Percentiles rank a stretch among this genome's conserved stretches.
Evolutionary conservation across 441 rosid species (phyloP).

Genomic region (Eruca vesicaria): DNA sequence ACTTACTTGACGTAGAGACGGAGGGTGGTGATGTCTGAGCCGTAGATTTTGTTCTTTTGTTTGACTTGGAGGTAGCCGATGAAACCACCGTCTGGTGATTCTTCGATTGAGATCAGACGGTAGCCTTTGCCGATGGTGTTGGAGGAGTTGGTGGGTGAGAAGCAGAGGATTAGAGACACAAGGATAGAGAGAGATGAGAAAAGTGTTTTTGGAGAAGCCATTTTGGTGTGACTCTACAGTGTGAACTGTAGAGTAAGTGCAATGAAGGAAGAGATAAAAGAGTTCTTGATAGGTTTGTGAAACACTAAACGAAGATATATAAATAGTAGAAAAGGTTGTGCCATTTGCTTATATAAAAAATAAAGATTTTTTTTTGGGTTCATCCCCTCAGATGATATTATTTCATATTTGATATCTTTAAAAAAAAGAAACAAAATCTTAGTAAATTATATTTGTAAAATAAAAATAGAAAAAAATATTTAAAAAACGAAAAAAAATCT

Average conservation of each 20-base stretch:
- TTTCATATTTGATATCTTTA: no score
- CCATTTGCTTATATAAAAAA: neutral
- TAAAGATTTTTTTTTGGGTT: no score
- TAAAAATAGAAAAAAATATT: no score
- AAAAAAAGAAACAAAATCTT: no score
- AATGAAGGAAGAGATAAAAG: neutral
- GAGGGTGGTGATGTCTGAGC: conserved; percentile 72
- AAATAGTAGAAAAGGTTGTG: neutral
- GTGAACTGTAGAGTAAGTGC: neutral
- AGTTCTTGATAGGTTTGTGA: neutral
- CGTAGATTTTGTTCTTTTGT: conserved; percentile 66
- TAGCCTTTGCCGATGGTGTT: conserved; percentile 80
- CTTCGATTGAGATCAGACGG: conserved; percentile 73
- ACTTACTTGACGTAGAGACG: conserved; percentile 83
- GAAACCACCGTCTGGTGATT: conserved; percentile 73
- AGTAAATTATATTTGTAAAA: no score
- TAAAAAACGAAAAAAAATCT: no score
- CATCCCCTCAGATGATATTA: no score
- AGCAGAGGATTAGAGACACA: conserved; percentile 31
- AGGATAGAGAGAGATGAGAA: conserved; percentile 29
- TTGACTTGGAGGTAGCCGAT: conserved; percentile 78
- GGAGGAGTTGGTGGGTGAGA: conserved; percentile 33
- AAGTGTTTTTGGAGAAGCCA: neutral
- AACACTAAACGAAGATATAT: neutral
- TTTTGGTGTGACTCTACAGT: conserved; percentile 24